These are phyloP conservation scores for Pichia sp. DNA, from an alignment of 1,139 yeast species.

Conservation along the genomic window DNA sequence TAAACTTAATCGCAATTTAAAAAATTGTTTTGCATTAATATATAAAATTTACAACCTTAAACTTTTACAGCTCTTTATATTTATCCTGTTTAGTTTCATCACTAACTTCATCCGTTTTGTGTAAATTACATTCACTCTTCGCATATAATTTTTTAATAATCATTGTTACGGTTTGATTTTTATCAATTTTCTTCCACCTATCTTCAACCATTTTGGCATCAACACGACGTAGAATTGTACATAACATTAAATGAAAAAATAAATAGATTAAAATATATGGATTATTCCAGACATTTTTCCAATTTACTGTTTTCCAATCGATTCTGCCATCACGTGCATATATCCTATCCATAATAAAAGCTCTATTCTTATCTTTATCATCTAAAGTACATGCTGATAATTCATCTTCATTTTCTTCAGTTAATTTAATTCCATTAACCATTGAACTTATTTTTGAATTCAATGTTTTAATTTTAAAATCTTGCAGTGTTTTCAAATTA, in stretches of 20 bases:
- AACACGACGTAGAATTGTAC: constrained; percentile 12
- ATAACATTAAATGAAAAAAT: constrained; percentile 17
- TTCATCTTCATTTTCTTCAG: neutral
- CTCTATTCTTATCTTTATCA: neutral
- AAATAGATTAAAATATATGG: constrained; percentile 22
- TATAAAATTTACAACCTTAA: too few species aligned
- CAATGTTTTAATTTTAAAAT: constrained; percentile 37
- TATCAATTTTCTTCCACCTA: constrained; percentile 27
- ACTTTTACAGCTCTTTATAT: too few species aligned
- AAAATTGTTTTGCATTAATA: too few species aligned
- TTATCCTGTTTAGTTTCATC: neutral
- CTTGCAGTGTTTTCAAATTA: constrained; percentile 35
- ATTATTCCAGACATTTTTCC: constrained; percentile 12
- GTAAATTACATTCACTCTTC: constrained; percentile 11
- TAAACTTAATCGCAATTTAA: too few species aligned
- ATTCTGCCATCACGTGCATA: constrained; percentile 11
- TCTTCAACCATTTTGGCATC: constrained; percentile 23
- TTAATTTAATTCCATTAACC: constrained; percentile 1
- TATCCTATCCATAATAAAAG: constrained; percentile 2
- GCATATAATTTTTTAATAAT: constrained; percentile 20
- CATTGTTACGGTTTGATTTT: constrained; percentile 21
- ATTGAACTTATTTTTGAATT: constrained; percentile 18
- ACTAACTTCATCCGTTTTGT: neutral
- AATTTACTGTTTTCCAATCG: constrained; percentile 14
- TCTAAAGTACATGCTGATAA: neutral